Evolutionary conservation across 805 yeast genomes (phyloP), one percentile per base, ranked within the genome.

Genomic region (Blastobotrys muscicola): DNA sequence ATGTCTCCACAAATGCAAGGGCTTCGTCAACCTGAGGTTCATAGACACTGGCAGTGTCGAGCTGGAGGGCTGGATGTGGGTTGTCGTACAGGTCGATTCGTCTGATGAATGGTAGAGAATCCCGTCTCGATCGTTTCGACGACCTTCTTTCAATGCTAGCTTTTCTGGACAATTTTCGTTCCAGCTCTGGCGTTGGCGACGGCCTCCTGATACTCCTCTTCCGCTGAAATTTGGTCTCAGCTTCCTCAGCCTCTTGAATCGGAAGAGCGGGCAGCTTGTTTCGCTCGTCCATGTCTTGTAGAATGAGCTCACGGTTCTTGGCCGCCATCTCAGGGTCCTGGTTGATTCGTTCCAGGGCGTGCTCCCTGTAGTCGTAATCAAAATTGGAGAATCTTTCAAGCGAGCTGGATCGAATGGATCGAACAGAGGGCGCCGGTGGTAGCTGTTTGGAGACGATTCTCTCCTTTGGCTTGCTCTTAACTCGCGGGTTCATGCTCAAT

Each of bases 1-100:
- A 61, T 1, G 62, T 50, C 9, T 48, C 49, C 4, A 57, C 62
- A 39, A 61, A 57, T 6, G 53, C 56, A 26, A 55, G 38, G 5
- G 58, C 60, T n/a, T 50, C 57, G 5, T 57, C 58, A n/a, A 58
- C 47, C 15, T 51, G 42, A 26, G 29, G 23, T 5, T 37, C 39
- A 4, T 36, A 29, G 30, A 20, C 14, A 36, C 31, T 13, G 6
- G 14, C 34, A 8, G 29, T 29, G n/a, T 29, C 39, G 16, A 38
- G 31, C 13, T 38, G 33, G 14, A 41, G 16, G 8, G 35, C 44
- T 4, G 44, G 44, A 26, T 41, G 26, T 6, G 44, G 44, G 30
- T 41, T 41, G 36, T 41, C 44, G 29, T 41, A 41, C n/a, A 41
- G 35, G 29, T 41, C 44, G 11, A 41, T 36, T 35, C 44, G 34